Conservation (phyloP, 352 stramenopile species). For the Pythium monospermum region DNA sequence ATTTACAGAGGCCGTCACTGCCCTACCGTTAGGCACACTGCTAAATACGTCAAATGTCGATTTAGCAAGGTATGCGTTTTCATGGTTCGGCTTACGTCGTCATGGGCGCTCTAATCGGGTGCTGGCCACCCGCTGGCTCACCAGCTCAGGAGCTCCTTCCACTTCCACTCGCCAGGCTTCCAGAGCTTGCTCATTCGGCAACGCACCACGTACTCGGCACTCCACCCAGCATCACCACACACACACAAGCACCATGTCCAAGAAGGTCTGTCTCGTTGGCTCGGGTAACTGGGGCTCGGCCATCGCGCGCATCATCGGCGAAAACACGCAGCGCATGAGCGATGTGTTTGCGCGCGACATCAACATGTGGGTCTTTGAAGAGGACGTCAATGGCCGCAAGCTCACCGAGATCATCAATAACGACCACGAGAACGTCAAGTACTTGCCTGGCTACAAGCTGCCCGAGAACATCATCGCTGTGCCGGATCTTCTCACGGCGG, state of each 20-base stretch:
- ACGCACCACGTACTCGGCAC: too few species aligned
- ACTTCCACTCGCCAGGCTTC: too few species aligned
- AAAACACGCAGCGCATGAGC: conserved; percentile 51
- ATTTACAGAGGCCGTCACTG: not conserved
- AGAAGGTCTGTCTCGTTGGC: conserved; percentile 75
- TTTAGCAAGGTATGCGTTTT: conserved; percentile 2
- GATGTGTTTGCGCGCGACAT: conserved; percentile 87
- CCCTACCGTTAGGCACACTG: not conserved
- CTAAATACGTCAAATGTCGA: conserved; percentile 2
- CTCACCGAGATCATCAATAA: conserved; percentile 96
- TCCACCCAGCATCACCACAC: not conserved
- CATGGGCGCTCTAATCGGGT: too few species aligned
- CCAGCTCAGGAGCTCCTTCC: not conserved
- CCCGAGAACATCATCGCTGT: conserved; percentile 92
- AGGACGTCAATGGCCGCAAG: conserved; percentile 84
- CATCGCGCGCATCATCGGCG: conserved; percentile 80
- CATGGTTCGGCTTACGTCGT: conserved; percentile 8
- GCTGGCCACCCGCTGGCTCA: not conserved
- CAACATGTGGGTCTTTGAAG: conserved; percentile 97
- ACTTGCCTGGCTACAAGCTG: conserved; percentile 86
- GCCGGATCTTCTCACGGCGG: conserved; percentile 88
- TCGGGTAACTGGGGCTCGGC: conserved; percentile 82
- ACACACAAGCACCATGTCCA: conserved; percentile 26
- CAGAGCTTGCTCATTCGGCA: too few species aligned
- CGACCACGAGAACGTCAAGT: conserved; percentile 97